Base-by-base conservation (phyloP, 768 basidiomycete genomes). In the Xerocomellus chrysenteron region DNA sequence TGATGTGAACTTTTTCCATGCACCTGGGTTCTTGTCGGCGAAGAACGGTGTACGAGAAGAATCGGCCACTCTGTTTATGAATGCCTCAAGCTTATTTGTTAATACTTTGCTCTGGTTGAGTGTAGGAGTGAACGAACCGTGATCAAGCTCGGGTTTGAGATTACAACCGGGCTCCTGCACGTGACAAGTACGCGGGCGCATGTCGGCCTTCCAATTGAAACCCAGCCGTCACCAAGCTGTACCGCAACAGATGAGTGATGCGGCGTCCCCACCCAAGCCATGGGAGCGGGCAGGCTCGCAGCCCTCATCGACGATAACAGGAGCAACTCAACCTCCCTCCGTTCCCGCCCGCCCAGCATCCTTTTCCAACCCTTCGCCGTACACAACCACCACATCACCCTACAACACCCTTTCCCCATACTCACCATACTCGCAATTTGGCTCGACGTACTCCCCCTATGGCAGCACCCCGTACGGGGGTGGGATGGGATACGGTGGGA, bases 191-290 rank as follows among this genome's bases (percentile, higher is more conserved):
- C 21, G 21, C 21, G 21, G 21, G 21, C 21, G 21, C 21, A 21
- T 21, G 21, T 21, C 21, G 21, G 21, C 21, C 21, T 21, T 21
- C 21, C 21, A 21, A 21, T 21, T 21, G 21, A 21, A 21, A 21
- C 21, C 21, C 21, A 21, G 21, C 21, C 21, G 21, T 21, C 21
- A 21, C 21, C 21, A 21, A 21, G 21, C 21, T 21, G 21, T 21
- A 21, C 21, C 2, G 21, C 21, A 21, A 21, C 21, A 2, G 21
- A 21, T 21, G 21, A 21, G 26, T 28, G 26, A 28, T 28, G 26
- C 21, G 90, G 84, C 81, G 37, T 90, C 91, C 21, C 92, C 92
- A 47, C 92, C 91, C 68, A 94, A 93, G 70, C 92, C 92, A 62
- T 94, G 92, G 92, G 92, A 94, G 71, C 82, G 85, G 42, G 80